Evolutionary conservation across 2,329 filamentous ascomycete genomes (phyloP), one percentile per base, ranked within the genome.

Genomic region (Fusarium chuoi): DNA sequence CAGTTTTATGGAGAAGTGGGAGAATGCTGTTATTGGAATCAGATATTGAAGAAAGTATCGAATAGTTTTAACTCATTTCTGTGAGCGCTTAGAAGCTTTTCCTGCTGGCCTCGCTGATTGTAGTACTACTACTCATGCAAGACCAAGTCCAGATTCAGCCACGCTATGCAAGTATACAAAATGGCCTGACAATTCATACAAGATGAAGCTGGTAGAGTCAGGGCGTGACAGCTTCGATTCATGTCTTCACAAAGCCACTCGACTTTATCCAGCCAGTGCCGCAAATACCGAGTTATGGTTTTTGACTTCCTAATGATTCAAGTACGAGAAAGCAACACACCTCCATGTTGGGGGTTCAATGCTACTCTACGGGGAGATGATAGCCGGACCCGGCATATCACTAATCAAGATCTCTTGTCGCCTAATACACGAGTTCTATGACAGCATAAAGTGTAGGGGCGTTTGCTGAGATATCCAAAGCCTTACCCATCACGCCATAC

Each of bases 341-440:
- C 10, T 13, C 8, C 7, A 6, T n/a, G 3, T 13, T 18, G 9
- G 0, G 14, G 7, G 11, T 17, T 6, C 3, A 49, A 49, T 11
- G 22, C 5, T 18, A 49, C 28, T 30, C 22, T 9, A 33, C 14
- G 14, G 28, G 20, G 10, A 30, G 26, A 30, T 48, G 0, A 12
- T 17, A 8, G 12, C 14, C 20, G 5, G n/a, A 5, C 10, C 22
- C 20, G 28, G 10, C 7, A n/a, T 30, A 49, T 49, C 20, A 9
- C 4, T 18, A 2, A 18, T 49, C 20, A 1, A 17, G 14, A 9
- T n/a, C 20, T 12, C 1, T 46, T 28, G 10, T 30, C 30, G 30
- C 30, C 30, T 4, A 30, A 30, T 10, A 30, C 30, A 30, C 30
- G 30, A 30, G 30, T 30, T 30, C 11, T 30, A 30, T 13, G 30